Evolutionary conservation across 164 flowering plant genomes (phyloP), one percentile per base, ranked within the genome.

Genomic region (Berberis vulgaris): DNA sequence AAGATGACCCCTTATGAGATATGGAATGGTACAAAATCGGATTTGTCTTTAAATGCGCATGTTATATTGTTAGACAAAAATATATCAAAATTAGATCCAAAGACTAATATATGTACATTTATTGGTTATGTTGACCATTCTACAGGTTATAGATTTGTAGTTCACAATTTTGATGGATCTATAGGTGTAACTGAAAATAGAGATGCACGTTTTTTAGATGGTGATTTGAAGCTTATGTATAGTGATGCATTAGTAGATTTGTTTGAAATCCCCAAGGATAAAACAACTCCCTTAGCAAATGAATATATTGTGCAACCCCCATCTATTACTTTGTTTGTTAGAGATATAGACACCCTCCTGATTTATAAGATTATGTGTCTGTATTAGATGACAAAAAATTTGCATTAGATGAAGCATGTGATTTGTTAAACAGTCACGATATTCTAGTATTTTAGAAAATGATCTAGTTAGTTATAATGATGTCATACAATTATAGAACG

Each of bases 11-110:
- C 50, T 60, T 60, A 60, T 38, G 52, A 60, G 12, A 45, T 45
- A 41, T 46, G 53, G 52, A 60, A 2, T 45, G 41, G 52, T 45
- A 60, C 12, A 60, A 60, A 60, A 60, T 41, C n/a, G 2, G 3
- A 45, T 39, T 45, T 60, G 45, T 26, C 41, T 46, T 45, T n/a
- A 45, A 60, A 46, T 60, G 63, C 12, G 13, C 52, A 60, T 60
- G 63, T 60, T 45, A 60, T 50, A 10, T 50, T 60, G 50, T n/a
- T 60, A 13, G 52, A 60, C 41, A 60, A 60, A 45, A 52, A 52
- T 52, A 52, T 1, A 1, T 7, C 12, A 7, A 52, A 52, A 11
- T 52, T 52, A 52, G 54, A 52, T n/a, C 54, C 54, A 6, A 52
- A 52, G n/a, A 7, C 54, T 3, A 11, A 6, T 11, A 52, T 6